Percentiles rank a stretch among this genome's conserved stretches.
Conservation (phyloP, 106 monocot genomes). For the Allium fistulosum region DNA sequence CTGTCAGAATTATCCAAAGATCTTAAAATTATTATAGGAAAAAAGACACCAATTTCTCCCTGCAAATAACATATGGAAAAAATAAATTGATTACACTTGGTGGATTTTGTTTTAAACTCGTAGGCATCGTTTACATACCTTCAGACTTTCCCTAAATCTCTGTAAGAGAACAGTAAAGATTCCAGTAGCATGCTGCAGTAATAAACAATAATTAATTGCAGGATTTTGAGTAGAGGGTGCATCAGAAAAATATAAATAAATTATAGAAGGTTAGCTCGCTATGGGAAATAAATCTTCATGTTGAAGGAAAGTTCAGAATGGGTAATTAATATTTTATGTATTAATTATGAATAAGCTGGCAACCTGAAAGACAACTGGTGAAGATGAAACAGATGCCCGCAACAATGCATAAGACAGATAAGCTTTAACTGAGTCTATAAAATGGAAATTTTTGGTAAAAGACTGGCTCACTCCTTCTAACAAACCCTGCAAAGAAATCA, state of each 20-base stretch:
- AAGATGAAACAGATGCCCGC: conserved; percentile 88
- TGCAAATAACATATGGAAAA: conserved; percentile 19
- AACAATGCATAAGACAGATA: conserved; percentile 94
- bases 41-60: conserved; percentile 96
- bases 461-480: conserved; percentile 86
- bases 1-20: conserved; percentile 74
- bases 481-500: conserved; percentile 48
- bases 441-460: conserved; percentile 94
- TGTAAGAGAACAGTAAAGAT: conserved; percentile 91
- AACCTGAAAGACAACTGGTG: conserved; percentile 86
- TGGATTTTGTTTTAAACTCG: not conserved
- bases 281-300: not conserved
- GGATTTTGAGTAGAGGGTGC: not conserved
- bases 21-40: conserved; percentile 87
- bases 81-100: not conserved
- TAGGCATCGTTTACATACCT: conserved; percentile 33
- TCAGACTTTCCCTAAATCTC: conserved; percentile 95
- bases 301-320: not conserved
- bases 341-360: not conserved
- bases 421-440: conserved; percentile 96
- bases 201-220: not conserved
- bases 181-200: conserved; percentile 73
- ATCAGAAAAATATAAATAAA: conserved; percentile 1
- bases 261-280: not conserved
- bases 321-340: not conserved